phyloP scores from a whole-genome alignment of 192 early-diverging fungal species.

The Backusella circina region DNA sequence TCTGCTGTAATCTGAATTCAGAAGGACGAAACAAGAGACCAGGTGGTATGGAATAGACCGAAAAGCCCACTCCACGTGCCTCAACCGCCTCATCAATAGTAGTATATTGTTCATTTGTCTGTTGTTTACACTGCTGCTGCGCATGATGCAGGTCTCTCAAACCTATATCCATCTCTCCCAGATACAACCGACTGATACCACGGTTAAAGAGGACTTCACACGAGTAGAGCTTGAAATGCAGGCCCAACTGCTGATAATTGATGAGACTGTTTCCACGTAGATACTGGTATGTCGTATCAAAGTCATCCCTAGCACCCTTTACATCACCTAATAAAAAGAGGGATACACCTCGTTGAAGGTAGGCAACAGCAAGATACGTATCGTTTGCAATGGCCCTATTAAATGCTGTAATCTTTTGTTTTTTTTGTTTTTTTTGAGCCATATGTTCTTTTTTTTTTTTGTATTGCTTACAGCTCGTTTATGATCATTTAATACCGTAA shows the following conservation, averaged over 20 bases:
- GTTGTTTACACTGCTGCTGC: slow-evolving; percentile 38
- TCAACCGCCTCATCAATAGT: slow-evolving; percentile 58
- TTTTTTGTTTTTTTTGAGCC: neutral
- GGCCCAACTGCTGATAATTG: slow-evolving; percentile 90
- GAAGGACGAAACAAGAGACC: slow-evolving; percentile 77
- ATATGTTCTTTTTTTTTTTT: neutral
- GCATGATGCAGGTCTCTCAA: slow-evolving; percentile 67
- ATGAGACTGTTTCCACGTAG: slow-evolving; percentile 81
- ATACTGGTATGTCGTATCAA: slow-evolving; percentile 71
- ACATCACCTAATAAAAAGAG: slow-evolving; percentile 71
- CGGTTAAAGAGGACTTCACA: slow-evolving; percentile 89
- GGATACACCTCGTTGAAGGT: slow-evolving; percentile 85
- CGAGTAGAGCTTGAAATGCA: slow-evolving; percentile 80
- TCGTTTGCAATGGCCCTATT: slow-evolving; percentile 70
- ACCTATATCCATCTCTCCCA: slow-evolving; percentile 64
- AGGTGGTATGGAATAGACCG: slow-evolving; percentile 70
- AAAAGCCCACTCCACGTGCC: slow-evolving; percentile 49
- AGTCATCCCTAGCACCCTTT: slow-evolving; percentile 66
- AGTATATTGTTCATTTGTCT: slow-evolving; percentile 59
- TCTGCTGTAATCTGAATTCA: slow-evolving; percentile 59
- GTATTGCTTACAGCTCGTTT: slow-evolving; percentile 68
- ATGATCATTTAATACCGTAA: slow-evolving; percentile 63
- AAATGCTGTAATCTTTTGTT: slow-evolving; percentile 43
- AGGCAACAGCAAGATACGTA: slow-evolving; percentile 82
- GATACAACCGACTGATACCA: slow-evolving; percentile 70